Evolutionary conservation across 257 asterid species (phyloP).

Genomic region (Primulina eburnea): DNA sequence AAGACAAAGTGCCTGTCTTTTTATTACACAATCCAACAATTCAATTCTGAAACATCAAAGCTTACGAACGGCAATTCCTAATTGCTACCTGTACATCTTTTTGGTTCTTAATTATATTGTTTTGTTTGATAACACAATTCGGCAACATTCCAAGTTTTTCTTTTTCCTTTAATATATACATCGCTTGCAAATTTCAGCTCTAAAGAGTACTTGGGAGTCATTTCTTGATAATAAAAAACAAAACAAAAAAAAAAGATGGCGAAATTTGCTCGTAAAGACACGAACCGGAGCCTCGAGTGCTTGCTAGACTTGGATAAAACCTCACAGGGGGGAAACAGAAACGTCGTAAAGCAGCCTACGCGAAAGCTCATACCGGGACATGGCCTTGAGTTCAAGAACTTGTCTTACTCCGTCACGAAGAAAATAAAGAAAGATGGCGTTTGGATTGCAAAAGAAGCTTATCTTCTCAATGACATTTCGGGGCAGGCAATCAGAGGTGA

Average conservation of each 20-base stretch:
- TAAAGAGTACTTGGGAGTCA: background rate
- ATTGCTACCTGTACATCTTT: no score
- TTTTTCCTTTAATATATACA: no score
- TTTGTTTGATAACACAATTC: no score
- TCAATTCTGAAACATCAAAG: no score
- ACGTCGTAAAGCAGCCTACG: slow-evolving; percentile 30
- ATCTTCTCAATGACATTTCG: slow-evolving; percentile 71
- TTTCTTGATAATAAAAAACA: no score
- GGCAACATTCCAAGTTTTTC: no score
- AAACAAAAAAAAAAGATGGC: slow-evolving; percentile 34
- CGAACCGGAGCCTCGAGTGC: slow-evolving; percentile 53
- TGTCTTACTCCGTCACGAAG: slow-evolving; percentile 67
- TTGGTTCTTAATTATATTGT: no score
- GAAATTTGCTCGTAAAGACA: slow-evolving; percentile 29
- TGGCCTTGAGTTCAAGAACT: slow-evolving; percentile 68
- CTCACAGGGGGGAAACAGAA: slow-evolving; percentile 27
- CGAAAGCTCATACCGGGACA: slow-evolving; percentile 64
- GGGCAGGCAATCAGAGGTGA: slow-evolving; percentile 82
- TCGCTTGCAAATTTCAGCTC: background rate
- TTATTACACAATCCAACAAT: no score
- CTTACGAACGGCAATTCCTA: no score
- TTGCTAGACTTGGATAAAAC: slow-evolving; percentile 56
- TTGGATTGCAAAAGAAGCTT: slow-evolving; percentile 66
- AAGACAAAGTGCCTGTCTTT: no score
- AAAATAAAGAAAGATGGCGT: slow-evolving; percentile 69